Conservation (phyloP, 2,329 filamentous ascomycete species). For the Furcasterigmium furcatum region DNA sequence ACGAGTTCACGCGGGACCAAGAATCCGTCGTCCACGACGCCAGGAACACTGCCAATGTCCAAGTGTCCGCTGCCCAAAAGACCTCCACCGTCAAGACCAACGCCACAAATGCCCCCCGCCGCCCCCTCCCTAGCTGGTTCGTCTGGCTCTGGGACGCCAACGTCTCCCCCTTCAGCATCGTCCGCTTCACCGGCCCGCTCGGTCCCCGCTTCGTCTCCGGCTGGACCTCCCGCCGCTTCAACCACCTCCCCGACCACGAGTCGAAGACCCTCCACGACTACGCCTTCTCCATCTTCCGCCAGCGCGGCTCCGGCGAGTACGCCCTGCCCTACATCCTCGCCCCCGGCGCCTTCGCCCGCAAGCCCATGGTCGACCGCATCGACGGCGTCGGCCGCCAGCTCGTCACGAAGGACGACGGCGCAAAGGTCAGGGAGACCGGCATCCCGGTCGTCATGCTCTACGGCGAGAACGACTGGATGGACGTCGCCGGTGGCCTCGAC, state of each 20-base stretch:
- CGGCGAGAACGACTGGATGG: constrained; percentile 99
- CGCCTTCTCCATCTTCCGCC: constrained; percentile 89
- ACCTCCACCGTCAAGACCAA: constrained; percentile 38
- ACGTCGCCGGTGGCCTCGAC: constrained; percentile 79
- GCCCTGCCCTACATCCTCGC: constrained; percentile 89
- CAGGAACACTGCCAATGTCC: constrained; percentile 19
- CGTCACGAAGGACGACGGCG: constrained; percentile 24
- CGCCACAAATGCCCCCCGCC: constrained; percentile 32
- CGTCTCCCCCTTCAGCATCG: constrained; percentile 87
- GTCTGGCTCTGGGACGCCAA: constrained; percentile 97
- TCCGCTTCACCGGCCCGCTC: constrained; percentile 83
- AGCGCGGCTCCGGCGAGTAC: constrained; percentile 91
- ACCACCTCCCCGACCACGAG: constrained; percentile 77
- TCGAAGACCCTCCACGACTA: constrained; percentile 87
- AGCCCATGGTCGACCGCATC: constrained; percentile 83
- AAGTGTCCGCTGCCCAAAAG: constrained; percentile 14
- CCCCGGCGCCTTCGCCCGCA: constrained; percentile 86
- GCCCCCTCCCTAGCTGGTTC: constrained; percentile 78
- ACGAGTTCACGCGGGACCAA: constrained; percentile 79
- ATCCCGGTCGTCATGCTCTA: constrained; percentile 92
- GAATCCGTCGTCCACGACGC: constrained; percentile 43
- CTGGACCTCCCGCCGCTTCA: constrained; percentile 92
- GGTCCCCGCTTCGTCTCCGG: constrained; percentile 90
- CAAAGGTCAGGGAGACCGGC: constrained; percentile 52
- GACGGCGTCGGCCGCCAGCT: constrained; percentile 79